phyloP scores from a whole-genome alignment of 1,139 yeast genomes.

The Yamadazyma membranifaciens region DNA sequence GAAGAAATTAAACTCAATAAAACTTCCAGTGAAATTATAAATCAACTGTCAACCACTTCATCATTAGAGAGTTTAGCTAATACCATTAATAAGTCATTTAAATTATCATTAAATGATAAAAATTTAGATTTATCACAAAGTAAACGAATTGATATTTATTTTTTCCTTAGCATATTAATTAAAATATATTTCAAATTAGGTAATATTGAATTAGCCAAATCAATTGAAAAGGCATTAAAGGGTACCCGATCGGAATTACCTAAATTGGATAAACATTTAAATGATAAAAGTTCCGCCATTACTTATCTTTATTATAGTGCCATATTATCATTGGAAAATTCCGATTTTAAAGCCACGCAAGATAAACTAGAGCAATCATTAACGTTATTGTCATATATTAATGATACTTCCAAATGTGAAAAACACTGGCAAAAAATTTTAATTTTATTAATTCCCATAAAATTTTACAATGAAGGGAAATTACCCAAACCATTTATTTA shows the following conservation, averaged over 20 bases:
- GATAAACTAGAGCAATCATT: slow-evolving; percentile 50
- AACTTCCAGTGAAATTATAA: slow-evolving; percentile 8
- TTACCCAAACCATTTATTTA: slow-evolving; percentile 44
- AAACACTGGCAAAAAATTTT: slow-evolving; percentile 43
- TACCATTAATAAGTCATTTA: slow-evolving; percentile 72
- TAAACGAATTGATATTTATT: slow-evolving; percentile 68
- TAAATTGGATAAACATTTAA: slow-evolving; percentile 49
- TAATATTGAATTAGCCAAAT: slow-evolving; percentile 74
- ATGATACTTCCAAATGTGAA: slow-evolving; percentile 15
- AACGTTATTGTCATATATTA: slow-evolving; percentile 25
- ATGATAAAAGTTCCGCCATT: slow-evolving; percentile 51
- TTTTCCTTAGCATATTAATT: slow-evolving; percentile 70
- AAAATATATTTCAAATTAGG: slow-evolving; percentile 68
- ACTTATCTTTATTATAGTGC: slow-evolving; percentile 69
- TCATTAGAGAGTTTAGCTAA: slow-evolving; percentile 57
- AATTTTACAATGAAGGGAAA: slow-evolving; percentile 40
- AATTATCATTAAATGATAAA: slow-evolving; percentile 76
- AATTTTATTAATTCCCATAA: slow-evolving; percentile 54
- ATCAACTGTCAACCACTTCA: slow-evolving; percentile 10
- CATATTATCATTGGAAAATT: slow-evolving; percentile 59
- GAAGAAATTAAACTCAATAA: slow-evolving; percentile 19
- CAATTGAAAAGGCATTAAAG: slow-evolving; percentile 70
- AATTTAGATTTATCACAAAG: slow-evolving; percentile 48
- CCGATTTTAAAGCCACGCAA: slow-evolving; percentile 53
- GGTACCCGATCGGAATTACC: slow-evolving; percentile 48